Evolutionary conservation across 1,139 yeast genomes (phyloP), one percentile per base, ranked within the genome.

Genomic region (Candida tetrigidarum): DNA sequence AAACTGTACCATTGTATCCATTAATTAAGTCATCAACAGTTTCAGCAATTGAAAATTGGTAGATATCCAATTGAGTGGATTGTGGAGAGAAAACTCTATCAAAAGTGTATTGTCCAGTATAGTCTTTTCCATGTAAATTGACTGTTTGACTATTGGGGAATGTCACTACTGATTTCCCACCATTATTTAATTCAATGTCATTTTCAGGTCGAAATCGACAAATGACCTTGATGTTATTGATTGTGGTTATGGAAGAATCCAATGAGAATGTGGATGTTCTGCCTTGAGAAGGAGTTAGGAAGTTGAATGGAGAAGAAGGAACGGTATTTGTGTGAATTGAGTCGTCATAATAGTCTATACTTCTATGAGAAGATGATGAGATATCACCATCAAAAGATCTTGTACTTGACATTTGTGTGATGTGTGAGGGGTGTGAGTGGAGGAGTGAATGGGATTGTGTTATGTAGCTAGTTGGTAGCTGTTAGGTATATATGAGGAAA

Each of bases 1-100:
- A 67, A 0, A 91, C 84, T 0, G 96, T 84, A 16, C 95, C 93
- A 62, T 91, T 89, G 59, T 86, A 89, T 0, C 97, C 97, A 34
- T 77, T 74, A 50, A 89, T 74, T 32, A 89, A 71, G 53, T 86
- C 93, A 39, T 82, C 84, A 2, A 84, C 84, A 2, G 81, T 81
- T 37, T 74, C 80, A 38, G 67, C 60, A 12, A 86, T 75, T 2
- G 89, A 77, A 57, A 75, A 80, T 8, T 83, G 75, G 58, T 83
- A 88, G 3, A 91, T 67, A 9, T 84, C 84, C n/a, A 58, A 53
- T 57, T 86, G 96, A 1, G 74, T 56, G 3, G 83, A 52, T 1
- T 61, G 58, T 2, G 74, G 69, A 26, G 68, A 76, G 56, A 87
- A 87, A 1, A 88, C 84, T 32, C 80, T 66, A 60, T 90, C 96